Base-by-base conservation (phyloP, 2,329 filamentous ascomycete genomes). In the Grosmannia clavigera region DNA sequence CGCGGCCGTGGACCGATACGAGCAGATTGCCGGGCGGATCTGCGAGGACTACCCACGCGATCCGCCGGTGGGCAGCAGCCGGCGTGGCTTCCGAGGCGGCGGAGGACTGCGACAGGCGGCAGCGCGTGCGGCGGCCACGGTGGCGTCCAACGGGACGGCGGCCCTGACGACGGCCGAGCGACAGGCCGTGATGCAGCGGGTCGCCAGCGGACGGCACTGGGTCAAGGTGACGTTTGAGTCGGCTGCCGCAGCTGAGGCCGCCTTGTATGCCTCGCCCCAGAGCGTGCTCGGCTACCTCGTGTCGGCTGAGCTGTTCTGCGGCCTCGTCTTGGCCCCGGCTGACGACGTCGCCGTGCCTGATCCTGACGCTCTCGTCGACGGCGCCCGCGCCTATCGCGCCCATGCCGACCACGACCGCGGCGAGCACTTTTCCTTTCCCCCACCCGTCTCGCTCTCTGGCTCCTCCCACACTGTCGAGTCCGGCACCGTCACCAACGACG, bases 41-140 rank as follows among this genome's bases (percentile, higher is more conserved):
- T 92, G 92, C 72, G 92, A 97, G 74, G 92, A 96, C 73, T 97
- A 97, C 72, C 84, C 91, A 10, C 85, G 92, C 63, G 85, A 88
- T 64, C 87, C 92, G n/a, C 88, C 89, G 3, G 78, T 83, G 60
- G 80, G 85, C 63, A 81, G 83, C 68, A 22, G 55, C 27, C 40
- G 55, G 14, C 29, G 40, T 0, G 38, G 25, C 5, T 10, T 48
- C 14, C 38, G 38, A 14, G 33, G 55, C 78, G 81, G 61, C 80
- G 87, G 61, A 92, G 54, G 92, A 65, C 81, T 89, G 63, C 81
- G 87, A 64, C 86, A 90, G 66, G 83, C 87, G 57, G 84, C 87
- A 11, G 81, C 87, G 10, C 84, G 86, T 55, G 58, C 59, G 27
- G 62, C 61, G 7, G 64, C 65, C 3, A 60, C 61, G 12, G 16